phyloP scores from a whole-genome alignment of 2,329 filamentous ascomycete genomes.

The Ilyonectria sp. region DNA sequence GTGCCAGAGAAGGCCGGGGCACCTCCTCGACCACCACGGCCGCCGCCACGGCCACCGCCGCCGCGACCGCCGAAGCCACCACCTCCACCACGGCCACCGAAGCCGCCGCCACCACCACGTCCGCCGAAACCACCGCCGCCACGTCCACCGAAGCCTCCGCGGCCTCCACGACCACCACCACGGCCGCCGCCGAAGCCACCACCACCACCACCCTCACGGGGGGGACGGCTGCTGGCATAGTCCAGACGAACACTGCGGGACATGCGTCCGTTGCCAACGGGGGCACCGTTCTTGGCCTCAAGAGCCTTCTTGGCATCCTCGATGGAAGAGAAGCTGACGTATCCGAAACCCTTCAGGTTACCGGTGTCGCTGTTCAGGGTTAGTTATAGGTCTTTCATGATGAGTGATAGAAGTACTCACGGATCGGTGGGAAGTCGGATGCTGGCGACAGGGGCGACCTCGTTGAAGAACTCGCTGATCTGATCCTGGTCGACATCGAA shows the following conservation, averaged over 20 bases:
- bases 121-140: constrained; percentile 66
- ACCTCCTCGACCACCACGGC: constrained; percentile 66
- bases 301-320: constrained; percentile 87
- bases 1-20: constrained; percentile 71
- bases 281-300: constrained; percentile 77
- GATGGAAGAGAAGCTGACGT: constrained; percentile 85
- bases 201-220: constrained; percentile 67
- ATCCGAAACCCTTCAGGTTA: constrained; percentile 92
- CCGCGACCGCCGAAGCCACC: constrained; percentile 64
- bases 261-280: constrained; percentile 74
- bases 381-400: constrained; percentile 25
- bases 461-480: constrained; percentile 81
- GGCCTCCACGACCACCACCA: constrained; percentile 66
- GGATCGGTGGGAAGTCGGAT: constrained; percentile 91
- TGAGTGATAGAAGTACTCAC: constrained; percentile 59
- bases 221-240: constrained; percentile 79
- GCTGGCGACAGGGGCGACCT: constrained; percentile 79
- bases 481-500: constrained; percentile 86
- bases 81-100: constrained; percentile 60
- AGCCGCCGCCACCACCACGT: constrained; percentile 67
- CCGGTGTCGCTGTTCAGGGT: constrained; percentile 75
- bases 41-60: constrained; percentile 64
- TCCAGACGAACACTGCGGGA: constrained; percentile 87
- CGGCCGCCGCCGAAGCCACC: constrained; percentile 67
- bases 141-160: constrained; percentile 57